Evolutionary conservation across 2,329 filamentous ascomycete species (phyloP).

Genomic region (Fusarium beomiforme): DNA sequence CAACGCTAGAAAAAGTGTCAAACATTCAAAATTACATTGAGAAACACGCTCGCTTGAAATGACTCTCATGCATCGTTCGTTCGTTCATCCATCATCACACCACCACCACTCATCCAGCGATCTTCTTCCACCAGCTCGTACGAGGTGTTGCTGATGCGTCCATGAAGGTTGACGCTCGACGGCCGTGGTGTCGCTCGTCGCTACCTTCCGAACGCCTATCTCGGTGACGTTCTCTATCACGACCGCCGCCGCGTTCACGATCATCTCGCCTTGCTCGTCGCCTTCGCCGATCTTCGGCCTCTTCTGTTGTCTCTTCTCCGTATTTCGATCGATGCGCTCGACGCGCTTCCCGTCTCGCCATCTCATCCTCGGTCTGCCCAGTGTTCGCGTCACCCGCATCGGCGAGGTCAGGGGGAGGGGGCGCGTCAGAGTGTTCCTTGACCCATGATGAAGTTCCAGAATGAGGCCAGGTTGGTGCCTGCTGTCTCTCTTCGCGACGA

Average conservation of each 20-base stretch:
- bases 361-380: conserved; percentile 56
- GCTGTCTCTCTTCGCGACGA: conserved; percentile 46
- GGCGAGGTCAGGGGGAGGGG: conserved; percentile 61
- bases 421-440: conserved; percentile 70
- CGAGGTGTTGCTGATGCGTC: conserved; percentile 59
- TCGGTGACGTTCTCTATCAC: conserved; percentile 26
- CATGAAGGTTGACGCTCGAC: conserved; percentile 54
- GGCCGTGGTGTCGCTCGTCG: conserved; percentile 55
- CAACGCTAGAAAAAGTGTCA: conserved; percentile 1
- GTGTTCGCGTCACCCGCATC: conserved; percentile 48
- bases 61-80: conserved; percentile 33
- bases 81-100: conserved; percentile 41
- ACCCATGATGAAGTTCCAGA: conserved; percentile 74
- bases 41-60: conserved; percentile 43
- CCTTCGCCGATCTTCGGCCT: conserved; percentile 56
- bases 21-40: conserved; percentile 28
- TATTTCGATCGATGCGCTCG: conserved; percentile 56
- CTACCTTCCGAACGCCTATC: conserved; percentile 54
- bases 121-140: conserved; percentile 70
- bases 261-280: conserved; percentile 58
- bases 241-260: conserved; percentile 39
- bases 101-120: conserved; percentile 52
- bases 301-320: conserved; percentile 54
- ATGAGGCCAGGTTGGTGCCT: conserved; percentile 64
- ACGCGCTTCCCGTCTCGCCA: conserved; percentile 60